These are phyloP conservation scores for Kodamaea sagamina DNA, from an alignment of 805 yeast genomes.

Conservation along the genomic window DNA sequence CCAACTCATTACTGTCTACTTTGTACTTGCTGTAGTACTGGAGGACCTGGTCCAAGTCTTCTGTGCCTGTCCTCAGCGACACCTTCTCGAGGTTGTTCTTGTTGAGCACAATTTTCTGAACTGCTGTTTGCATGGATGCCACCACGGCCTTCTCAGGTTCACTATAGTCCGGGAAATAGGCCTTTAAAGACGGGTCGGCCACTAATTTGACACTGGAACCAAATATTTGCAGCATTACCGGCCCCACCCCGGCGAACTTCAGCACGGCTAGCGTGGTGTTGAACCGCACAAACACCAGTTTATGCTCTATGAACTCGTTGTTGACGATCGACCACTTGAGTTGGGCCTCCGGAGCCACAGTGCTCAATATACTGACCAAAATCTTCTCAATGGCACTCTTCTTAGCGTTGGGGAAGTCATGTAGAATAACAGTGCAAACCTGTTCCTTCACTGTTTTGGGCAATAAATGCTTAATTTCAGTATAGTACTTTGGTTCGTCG, in stretches of 20 bases:
- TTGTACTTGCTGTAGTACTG: conserved; percentile 44
- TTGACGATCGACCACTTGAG: conserved; percentile 39
- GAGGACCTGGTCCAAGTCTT: conserved; percentile 38
- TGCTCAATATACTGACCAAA: conserved; percentile 18
- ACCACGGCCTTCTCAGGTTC: background rate
- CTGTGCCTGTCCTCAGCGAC: conserved; percentile 29
- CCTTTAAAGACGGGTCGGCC: background rate
- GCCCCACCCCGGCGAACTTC: background rate
- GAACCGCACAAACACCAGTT: conserved; percentile 36
- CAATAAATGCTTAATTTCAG: conserved; percentile 27
- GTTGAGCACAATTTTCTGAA: conserved; percentile 16
- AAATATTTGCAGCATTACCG: background rate
- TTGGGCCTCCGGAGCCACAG: conserved; percentile 3
- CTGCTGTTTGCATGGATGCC: background rate
- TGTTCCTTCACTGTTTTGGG: conserved; percentile 38
- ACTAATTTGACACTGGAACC: background rate
- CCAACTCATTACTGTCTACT: conserved; percentile 57
- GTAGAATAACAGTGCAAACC: conserved; percentile 32
- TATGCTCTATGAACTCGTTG: conserved; percentile 33
- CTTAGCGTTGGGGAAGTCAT: conserved; percentile 35
- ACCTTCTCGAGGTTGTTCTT: conserved; percentile 23
- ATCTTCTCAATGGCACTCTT: conserved; percentile 35
- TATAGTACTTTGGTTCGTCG: background rate
- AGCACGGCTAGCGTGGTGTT: conserved; percentile 1
- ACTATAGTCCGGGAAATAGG: background rate